phyloP scores from a whole-genome alignment of 176 grass and related monocot species.

The Hsuehochloa calcarea region DNA sequence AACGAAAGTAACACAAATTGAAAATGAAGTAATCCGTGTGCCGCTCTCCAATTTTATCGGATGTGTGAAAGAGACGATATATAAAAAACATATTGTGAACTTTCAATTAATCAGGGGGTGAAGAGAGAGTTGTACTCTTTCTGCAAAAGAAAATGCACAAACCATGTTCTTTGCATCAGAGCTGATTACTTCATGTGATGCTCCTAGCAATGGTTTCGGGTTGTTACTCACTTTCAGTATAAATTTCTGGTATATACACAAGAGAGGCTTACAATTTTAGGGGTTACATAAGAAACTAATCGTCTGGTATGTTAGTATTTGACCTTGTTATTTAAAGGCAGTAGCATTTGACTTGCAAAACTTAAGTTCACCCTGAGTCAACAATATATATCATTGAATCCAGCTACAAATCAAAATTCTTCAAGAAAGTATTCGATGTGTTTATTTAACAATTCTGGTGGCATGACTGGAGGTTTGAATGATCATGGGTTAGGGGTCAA shows the following conservation, averaged over 20 bases:
- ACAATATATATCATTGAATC: neutral
- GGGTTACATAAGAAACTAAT: neutral
- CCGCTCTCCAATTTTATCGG: neutral
- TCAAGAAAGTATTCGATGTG: neutral
- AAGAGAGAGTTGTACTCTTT: neutral
- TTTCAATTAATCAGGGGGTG: neutral
- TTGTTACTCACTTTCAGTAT: neutral
- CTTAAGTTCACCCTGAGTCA: neutral
- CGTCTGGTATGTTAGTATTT: neutral
- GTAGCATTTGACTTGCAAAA: neutral
- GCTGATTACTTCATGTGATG: neutral
- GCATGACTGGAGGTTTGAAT: constrained; percentile 6
- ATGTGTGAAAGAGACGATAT: neutral
- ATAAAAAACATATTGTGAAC: neutral
- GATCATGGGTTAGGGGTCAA: constrained; percentile 19
- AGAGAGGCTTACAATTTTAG: neutral
- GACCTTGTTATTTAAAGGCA: neutral
- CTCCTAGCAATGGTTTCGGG: neutral
- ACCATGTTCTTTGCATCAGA: neutral
- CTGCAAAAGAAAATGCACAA: neutral
- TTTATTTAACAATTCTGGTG: neutral
- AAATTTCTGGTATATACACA: neutral
- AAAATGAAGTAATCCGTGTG: neutral
- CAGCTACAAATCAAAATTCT: neutral
- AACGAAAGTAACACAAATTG: neutral